Conservation (phyloP, 768 basidiomycete species). For the Auriculariales sp. region DNA sequence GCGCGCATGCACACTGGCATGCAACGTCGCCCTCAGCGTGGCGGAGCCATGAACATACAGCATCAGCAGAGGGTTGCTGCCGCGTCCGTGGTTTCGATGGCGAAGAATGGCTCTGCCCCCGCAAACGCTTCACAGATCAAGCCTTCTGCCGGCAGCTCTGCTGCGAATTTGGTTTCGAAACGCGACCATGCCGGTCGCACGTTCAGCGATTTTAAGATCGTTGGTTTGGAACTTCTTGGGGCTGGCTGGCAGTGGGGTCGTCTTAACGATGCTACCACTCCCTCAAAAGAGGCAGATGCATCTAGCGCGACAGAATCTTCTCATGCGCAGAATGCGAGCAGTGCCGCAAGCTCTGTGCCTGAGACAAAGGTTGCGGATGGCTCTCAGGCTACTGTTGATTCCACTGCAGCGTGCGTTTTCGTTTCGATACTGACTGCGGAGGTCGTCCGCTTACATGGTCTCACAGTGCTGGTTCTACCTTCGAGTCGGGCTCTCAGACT, state of each 20-base stretch:
- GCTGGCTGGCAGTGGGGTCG: constrained; percentile 81
- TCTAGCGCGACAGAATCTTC: no score
- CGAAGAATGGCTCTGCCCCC: neutral
- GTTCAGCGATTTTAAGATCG: constrained; percentile 95
- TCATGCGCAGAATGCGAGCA: no score
- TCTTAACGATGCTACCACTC: no score
- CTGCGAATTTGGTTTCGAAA: constrained; percentile 37
- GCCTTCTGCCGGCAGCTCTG: neutral
- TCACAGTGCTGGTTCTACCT: no score
- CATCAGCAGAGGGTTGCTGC: neutral
- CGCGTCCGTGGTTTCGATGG: neutral
- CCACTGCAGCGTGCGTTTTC: no score
- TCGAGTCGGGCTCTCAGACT: constrained; percentile 7
- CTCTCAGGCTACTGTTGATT: no score
- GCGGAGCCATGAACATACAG: neutral
- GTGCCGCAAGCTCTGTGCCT: no score
- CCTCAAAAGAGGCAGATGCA: no score
- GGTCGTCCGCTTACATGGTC: no score
- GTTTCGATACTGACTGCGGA: no score
- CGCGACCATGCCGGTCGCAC: constrained; percentile 73
- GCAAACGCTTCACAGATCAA: neutral
- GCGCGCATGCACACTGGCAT: neutral
- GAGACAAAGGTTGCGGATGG: no score
- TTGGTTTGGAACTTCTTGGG: constrained; percentile 74
- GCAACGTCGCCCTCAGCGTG: neutral